Percentiles rank a stretch among this genome's conserved stretches.
phyloP scores from a whole-genome alignment of 2,329 filamentous ascomycete species.

The Cladosporium colombiae region DNA sequence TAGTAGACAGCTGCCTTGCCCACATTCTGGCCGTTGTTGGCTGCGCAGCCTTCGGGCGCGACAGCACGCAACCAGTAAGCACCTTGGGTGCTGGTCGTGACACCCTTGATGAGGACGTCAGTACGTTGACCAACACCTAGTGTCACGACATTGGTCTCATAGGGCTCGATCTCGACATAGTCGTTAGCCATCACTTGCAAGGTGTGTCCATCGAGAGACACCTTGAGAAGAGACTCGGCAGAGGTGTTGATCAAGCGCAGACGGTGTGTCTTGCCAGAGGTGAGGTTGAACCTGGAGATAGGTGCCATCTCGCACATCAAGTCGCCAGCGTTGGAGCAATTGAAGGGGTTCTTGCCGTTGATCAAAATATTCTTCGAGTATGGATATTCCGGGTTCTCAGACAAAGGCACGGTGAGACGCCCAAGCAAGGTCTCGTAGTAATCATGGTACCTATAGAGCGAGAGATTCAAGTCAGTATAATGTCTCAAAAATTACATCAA shows the following conservation, averaged over 20 bases:
- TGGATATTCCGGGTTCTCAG: constrained; percentile 20
- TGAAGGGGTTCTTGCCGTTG: constrained; percentile 37
- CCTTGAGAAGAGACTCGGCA: constrained; percentile 43
- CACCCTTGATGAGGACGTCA: constrained; percentile 34
- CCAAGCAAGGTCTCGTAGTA: constrained; percentile 9
- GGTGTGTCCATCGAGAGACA: constrained; percentile 47
- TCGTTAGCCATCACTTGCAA: constrained; percentile 48
- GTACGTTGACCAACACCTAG: constrained; percentile 46
- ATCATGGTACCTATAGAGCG: too few species aligned
- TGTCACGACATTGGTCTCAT: constrained; percentile 42
- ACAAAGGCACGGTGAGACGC: constrained; percentile 5
- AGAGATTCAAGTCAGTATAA: too few species aligned
- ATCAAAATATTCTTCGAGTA: constrained; percentile 37
- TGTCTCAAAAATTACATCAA: too few species aligned
- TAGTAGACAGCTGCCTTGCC: constrained; percentile 66
- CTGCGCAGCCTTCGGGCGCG: constrained; percentile 37
- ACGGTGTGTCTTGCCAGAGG: constrained; percentile 43
- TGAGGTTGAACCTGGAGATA: constrained; percentile 42
- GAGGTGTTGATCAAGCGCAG: constrained; percentile 47
- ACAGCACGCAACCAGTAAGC: constrained; percentile 38
- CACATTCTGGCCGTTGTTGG: constrained; percentile 42
- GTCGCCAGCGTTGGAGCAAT: constrained; percentile 28
- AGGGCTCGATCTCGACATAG: constrained; percentile 46
- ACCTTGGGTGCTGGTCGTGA: constrained; percentile 28
- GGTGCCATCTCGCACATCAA: constrained; percentile 28